Evolutionary conservation across 352 stramenopile species (phyloP).

Genomic region (Globisporangium spiculum): DNA sequence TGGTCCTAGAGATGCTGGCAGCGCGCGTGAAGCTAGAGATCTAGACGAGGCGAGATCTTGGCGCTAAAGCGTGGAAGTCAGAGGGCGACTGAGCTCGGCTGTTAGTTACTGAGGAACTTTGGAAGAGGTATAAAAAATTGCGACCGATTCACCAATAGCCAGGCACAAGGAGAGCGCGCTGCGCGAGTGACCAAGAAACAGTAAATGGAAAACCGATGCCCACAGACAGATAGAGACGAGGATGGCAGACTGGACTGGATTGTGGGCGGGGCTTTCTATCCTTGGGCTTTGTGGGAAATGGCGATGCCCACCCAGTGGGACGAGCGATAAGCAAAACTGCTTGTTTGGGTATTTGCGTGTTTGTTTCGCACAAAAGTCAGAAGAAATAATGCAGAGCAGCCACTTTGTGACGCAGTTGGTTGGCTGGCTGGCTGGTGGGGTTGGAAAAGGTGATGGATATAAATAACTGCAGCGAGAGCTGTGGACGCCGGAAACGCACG

Average conservation of each 20-base stretch:
- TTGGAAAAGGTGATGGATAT: background rate
- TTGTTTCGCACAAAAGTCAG: slow-evolving; percentile 8
- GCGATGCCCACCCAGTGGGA: background rate
- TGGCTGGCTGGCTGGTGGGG: background rate
- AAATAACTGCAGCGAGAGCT: slow-evolving; percentile 1
- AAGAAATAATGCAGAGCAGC: background rate
- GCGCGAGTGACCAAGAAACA: background rate
- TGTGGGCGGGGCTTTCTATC: background rate
- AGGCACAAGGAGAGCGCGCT: background rate
- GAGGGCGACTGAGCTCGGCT: background rate
- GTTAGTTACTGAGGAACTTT: background rate
- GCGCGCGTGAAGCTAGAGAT: background rate
- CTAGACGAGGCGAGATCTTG: background rate
- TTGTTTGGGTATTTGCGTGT: background rate
- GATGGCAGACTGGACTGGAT: background rate
- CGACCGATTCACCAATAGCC: background rate
- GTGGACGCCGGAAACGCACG: slow-evolving; percentile 7
- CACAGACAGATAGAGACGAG: background rate
- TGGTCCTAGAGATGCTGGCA: background rate
- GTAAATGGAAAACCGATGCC: background rate
- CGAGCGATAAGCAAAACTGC: slow-evolving; percentile 8
- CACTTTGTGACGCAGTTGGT: background rate
- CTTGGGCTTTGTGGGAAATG: background rate
- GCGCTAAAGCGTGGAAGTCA: background rate
- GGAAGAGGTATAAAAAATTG: background rate